Percentiles rank a stretch among this genome's conserved stretches.
Evolutionary conservation across 2,329 filamentous ascomycete genomes (phyloP).

Genomic region (Epichloe brachyelytri): DNA sequence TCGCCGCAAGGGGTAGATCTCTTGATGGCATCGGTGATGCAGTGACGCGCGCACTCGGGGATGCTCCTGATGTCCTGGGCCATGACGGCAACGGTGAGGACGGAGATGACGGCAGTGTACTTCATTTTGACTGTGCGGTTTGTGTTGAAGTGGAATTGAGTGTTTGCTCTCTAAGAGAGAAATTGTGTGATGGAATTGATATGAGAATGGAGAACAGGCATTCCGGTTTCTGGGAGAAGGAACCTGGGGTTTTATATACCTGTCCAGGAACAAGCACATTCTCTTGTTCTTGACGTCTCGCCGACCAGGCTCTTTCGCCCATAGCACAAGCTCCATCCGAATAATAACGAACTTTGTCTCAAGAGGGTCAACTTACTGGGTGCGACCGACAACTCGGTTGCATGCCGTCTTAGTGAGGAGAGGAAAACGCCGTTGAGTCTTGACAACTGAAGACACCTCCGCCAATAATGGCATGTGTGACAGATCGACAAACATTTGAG

Average conservation of each 20-base stretch:
- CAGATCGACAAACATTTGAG: background rate
- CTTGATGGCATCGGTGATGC: background rate
- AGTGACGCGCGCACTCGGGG: background rate
- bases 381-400: too few relatives aligned
- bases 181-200: background rate
- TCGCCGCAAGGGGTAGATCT: background rate
- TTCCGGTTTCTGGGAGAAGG: background rate
- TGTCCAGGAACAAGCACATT: background rate
- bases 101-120: background rate
- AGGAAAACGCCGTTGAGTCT: too few relatives aligned
- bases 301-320: background rate
- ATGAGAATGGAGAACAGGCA: background rate
- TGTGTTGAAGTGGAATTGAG: background rate
- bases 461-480: background rate
- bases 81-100: background rate
- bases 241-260: background rate
- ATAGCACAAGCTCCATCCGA: too few relatives aligned
- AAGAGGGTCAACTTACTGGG: too few relatives aligned
- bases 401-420: too few relatives aligned
- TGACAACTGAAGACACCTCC: too few relatives aligned
- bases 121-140: background rate
- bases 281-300: background rate
- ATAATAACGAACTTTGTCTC: too few relatives aligned
- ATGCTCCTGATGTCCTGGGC: background rate
- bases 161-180: background rate